Conservation (phyloP, 495 filamentous ascomycete species). For the Rhypophila decipiens region DNA sequence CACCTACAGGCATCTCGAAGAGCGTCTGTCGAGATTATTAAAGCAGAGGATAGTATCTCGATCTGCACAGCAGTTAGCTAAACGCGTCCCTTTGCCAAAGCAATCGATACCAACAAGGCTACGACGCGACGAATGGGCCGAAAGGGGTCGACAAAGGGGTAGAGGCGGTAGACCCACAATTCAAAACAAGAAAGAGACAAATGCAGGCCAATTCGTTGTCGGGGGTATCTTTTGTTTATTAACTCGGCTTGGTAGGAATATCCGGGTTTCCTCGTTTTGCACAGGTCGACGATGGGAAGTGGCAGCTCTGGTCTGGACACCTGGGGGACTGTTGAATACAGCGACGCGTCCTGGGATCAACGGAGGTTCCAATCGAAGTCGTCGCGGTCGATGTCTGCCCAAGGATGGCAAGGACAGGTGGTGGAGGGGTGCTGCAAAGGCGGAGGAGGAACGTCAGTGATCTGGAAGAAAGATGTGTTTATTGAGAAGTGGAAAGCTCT, state of each 20-base stretch:
- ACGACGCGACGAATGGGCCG: neutral
- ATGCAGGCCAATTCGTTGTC: neutral
- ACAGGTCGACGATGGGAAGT: too few relatives aligned
- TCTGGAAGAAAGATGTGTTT: slow-evolving; percentile 15
- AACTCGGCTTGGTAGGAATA: slow-evolving; percentile 2
- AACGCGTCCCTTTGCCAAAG: slow-evolving; percentile 2
- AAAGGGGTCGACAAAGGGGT: neutral
- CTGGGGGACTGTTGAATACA: too few relatives aligned
- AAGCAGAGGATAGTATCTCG: slow-evolving; percentile 11
- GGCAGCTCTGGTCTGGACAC: too few relatives aligned
- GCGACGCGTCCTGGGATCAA: slow-evolving; percentile 16
- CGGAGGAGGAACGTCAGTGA: slow-evolving; percentile 12
- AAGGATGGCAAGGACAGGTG: slow-evolving; percentile 13
- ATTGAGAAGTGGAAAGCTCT: slow-evolving; percentile 17
- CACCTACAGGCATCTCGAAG: neutral
- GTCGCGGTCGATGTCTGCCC: slow-evolving; percentile 15
- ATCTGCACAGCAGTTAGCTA: slow-evolving; percentile 4
- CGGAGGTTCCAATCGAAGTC: slow-evolving; percentile 3
- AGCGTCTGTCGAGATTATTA: neutral
- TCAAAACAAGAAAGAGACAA: neutral
- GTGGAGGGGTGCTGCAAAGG: slow-evolving; percentile 9
- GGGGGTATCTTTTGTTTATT: neutral
- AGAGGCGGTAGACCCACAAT: neutral
- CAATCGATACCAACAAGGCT: neutral
- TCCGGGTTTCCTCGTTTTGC: neutral